Conservation (phyloP, 768 basidiomycete genomes). For the Naganishia friedmannii region DNA sequence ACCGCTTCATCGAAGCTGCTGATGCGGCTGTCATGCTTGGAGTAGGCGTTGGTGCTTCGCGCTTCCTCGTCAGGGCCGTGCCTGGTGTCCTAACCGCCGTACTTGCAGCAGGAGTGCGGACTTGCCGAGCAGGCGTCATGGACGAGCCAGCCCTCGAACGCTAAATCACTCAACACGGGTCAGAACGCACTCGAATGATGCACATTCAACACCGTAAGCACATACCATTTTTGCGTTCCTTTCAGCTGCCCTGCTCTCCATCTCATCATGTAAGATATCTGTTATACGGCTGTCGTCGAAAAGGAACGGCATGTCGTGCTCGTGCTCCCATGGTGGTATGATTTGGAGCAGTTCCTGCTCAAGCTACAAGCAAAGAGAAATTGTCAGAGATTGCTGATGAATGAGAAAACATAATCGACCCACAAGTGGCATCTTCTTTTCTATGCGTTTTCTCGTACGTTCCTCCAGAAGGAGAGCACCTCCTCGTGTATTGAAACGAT, state of each 20-base stretch:
- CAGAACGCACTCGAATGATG: background rate
- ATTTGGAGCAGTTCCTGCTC: slow-evolving; percentile 77
- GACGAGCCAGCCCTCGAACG: slow-evolving; percentile 37
- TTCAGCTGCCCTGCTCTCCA: slow-evolving; percentile 62
- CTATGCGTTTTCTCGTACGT: slow-evolving; percentile 92
- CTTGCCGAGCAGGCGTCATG: slow-evolving; percentile 34
- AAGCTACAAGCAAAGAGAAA: slow-evolving; percentile 60
- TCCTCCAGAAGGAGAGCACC: slow-evolving; percentile 74
- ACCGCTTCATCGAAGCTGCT: slow-evolving; percentile 19
- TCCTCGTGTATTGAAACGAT: slow-evolving; percentile 47
- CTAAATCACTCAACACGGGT: too few species aligned
- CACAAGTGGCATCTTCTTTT: slow-evolving; percentile 88
- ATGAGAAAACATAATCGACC: slow-evolving; percentile 43
- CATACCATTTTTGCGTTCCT: slow-evolving; percentile 71
- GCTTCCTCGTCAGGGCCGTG: slow-evolving; percentile 33
- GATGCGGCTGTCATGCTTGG: slow-evolving; percentile 30
- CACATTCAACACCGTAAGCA: slow-evolving; percentile 24
- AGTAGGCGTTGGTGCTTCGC: slow-evolving; percentile 47
- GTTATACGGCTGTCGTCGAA: slow-evolving; percentile 80
- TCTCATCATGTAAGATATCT: slow-evolving; percentile 69
- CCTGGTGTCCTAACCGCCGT: slow-evolving; percentile 23
- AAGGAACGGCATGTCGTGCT: slow-evolving; percentile 69
- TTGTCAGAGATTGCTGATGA: background rate
- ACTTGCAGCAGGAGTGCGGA: slow-evolving; percentile 28
- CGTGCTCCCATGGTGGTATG: slow-evolving; percentile 83